phyloP scores from a whole-genome alignment of 805 yeast genomes.

The Candida anglica region DNA sequence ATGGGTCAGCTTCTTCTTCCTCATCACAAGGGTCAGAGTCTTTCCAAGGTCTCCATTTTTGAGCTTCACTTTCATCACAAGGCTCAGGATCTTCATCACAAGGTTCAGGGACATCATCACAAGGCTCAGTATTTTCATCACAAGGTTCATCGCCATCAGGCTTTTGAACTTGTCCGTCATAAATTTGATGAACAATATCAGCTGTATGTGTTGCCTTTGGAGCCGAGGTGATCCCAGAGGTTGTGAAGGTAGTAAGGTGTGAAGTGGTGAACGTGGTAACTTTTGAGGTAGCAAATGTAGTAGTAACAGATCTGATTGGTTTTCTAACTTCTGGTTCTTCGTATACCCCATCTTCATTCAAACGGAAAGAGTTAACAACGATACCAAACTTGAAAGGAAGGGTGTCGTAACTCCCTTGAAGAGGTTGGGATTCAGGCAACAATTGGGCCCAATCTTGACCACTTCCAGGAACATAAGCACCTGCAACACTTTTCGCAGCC shows the following conservation, averaged over 20 bases:
- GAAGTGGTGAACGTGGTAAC: conserved; percentile 5
- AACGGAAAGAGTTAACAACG: conserved; percentile 23
- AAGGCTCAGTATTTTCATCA: conserved; percentile 1
- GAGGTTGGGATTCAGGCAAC: conserved; percentile 15
- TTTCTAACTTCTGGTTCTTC: conserved; percentile 12
- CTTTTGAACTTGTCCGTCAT: conserved; percentile 28
- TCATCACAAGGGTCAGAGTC: not conserved
- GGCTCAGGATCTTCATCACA: too few species aligned
- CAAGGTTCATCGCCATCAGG: conserved; percentile 4
- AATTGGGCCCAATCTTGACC: conserved; percentile 34
- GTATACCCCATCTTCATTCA: conserved; percentile 16
- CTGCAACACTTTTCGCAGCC: conserved; percentile 5
- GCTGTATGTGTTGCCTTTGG: conserved; percentile 19
- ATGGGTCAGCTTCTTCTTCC: not conserved
- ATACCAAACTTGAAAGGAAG: conserved; percentile 34
- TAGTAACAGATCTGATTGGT: conserved; percentile 9
- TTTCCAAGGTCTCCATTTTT: too few species aligned
- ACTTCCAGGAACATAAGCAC: conserved; percentile 20
- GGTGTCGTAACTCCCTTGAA: conserved; percentile 18
- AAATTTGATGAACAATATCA: conserved; percentile 18
- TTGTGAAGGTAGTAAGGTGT: conserved; percentile 7
- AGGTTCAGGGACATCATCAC: conserved; percentile 4
- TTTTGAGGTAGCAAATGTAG: conserved; percentile 6
- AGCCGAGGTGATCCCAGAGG: conserved; percentile 14
- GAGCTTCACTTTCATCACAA: conserved; percentile 1